Percentiles rank a stretch among this genome's conserved stretches.
These are phyloP conservation scores for Blastobotrys attinorum DNA, from an alignment of 805 yeast species.

Conservation along the genomic window DNA sequence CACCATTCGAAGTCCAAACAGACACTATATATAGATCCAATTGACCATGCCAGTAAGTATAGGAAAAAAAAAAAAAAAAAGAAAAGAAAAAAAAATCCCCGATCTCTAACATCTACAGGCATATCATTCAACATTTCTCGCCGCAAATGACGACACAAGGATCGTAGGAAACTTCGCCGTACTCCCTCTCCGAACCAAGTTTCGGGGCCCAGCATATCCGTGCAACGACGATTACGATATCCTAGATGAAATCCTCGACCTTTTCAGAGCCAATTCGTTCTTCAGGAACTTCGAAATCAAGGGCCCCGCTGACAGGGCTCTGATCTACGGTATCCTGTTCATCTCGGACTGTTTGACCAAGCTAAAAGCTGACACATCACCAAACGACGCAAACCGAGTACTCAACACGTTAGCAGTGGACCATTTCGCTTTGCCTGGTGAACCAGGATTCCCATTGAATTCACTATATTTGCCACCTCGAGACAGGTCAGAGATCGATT, in stretches of 20 bases:
- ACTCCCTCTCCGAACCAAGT: constrained; percentile 76
- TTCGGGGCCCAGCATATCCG: constrained; percentile 89
- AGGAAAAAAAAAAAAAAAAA: background rate
- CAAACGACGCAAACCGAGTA: constrained; percentile 34
- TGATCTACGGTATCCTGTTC: constrained; percentile 88
- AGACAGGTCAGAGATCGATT: constrained; percentile 66
- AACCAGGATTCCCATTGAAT: constrained; percentile 87
- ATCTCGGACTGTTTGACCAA: constrained; percentile 76
- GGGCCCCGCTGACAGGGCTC: constrained; percentile 86
- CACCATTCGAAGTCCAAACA: background rate
- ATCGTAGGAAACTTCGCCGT: constrained; percentile 66
- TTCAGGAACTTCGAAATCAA: constrained; percentile 95
- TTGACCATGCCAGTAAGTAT: constrained; percentile 2
- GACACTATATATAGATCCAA: background rate
- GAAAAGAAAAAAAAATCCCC: background rate
- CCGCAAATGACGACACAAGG: constrained; percentile 25
- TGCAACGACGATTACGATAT: constrained; percentile 71
- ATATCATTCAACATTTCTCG: constrained; percentile 30
- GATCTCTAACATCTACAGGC: constrained; percentile 18
- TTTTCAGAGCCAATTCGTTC: constrained; percentile 92
- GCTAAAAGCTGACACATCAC: constrained; percentile 42
- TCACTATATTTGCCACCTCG: constrained; percentile 66
- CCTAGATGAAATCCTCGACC: constrained; percentile 81
- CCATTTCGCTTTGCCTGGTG: constrained; percentile 88
- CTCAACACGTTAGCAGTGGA: constrained; percentile 83